Conservation (phyloP, 2,329 filamentous ascomycete genomes). For the Aspergillus sp. region DNA sequence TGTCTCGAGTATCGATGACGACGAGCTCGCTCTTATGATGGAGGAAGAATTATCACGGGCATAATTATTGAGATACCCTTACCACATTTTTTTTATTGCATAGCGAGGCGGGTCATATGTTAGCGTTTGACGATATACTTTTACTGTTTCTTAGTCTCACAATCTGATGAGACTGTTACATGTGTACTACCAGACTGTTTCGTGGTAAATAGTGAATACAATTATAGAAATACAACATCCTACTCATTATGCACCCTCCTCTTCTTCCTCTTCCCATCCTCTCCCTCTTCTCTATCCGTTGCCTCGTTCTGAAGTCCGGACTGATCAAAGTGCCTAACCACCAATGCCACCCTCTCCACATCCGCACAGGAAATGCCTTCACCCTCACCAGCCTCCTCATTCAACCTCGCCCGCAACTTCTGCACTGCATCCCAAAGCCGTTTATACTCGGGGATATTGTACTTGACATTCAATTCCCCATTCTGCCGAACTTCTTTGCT, state of each 20-base stretch:
- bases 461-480: slow-evolving; percentile 39
- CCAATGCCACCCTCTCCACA: slow-evolving; percentile 40
- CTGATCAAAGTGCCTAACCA: slow-evolving; percentile 33
- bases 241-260: not conserved
- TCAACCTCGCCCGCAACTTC: slow-evolving; percentile 23
- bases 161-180: not conserved
- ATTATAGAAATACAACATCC: not conserved
- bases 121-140: not conserved
- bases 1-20: slow-evolving; percentile 12
- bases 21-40: slow-evolving; percentile 26
- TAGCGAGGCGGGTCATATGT: slow-evolving; percentile 4
- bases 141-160: not conserved
- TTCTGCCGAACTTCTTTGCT: slow-evolving; percentile 18
- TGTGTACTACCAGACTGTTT: not conserved
- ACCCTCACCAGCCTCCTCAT: not conserved
- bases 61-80: slow-evolving; percentile 6
- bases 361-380: slow-evolving; percentile 31
- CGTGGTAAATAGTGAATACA: not conserved
- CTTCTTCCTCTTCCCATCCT: slow-evolving; percentile 1
- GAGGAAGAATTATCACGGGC: slow-evolving; percentile 25
- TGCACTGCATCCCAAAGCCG: slow-evolving; percentile 30
- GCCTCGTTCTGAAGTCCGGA: slow-evolving; percentile 14
- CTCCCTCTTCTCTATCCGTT: not conserved
- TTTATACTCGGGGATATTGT: slow-evolving; percentile 41
- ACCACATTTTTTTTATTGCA: slow-evolving; percentile 2